phyloP scores from a whole-genome alignment of 306 rosid species.

The Medicago arabica region DNA sequence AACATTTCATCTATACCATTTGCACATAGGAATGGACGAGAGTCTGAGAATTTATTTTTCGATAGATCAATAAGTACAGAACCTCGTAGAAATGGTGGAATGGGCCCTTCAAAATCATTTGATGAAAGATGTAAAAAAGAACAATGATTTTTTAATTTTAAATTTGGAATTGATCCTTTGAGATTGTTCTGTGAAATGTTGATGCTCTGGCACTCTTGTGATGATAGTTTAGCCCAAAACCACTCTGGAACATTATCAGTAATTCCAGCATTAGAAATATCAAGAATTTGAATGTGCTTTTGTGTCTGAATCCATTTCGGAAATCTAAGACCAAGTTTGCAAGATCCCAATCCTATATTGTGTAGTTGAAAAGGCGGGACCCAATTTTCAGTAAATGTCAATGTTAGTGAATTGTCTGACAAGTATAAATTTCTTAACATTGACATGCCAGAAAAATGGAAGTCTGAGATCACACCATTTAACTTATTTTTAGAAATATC shows the following conservation, averaged over 20 bases:
- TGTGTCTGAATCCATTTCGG: background rate
- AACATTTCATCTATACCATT: background rate
- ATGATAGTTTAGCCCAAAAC: background rate
- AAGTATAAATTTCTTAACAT: background rate
- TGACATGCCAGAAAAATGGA: too few species aligned
- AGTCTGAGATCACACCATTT: too few species aligned
- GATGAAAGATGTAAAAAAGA: background rate
- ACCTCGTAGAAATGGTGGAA: constrained; percentile 11
- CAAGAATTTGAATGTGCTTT: background rate
- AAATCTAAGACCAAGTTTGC: background rate
- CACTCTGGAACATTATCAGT: background rate
- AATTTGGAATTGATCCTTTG: background rate
- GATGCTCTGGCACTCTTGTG: background rate
- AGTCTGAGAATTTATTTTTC: constrained; percentile 33
- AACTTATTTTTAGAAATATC: too few species aligned
- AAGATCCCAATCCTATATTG: background rate
- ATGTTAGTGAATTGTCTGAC: background rate
- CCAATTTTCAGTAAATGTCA: background rate
- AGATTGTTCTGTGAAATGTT: background rate
- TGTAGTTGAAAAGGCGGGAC: background rate
- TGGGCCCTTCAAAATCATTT: constrained; percentile 18
- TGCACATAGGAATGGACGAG: background rate
- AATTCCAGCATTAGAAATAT: background rate
- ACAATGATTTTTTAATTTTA: background rate
- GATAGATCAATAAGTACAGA: background rate